phyloP scores from a whole-genome alignment of 2,329 filamentous ascomycete genomes.

The Ceratocystis alfenasii region DNA sequence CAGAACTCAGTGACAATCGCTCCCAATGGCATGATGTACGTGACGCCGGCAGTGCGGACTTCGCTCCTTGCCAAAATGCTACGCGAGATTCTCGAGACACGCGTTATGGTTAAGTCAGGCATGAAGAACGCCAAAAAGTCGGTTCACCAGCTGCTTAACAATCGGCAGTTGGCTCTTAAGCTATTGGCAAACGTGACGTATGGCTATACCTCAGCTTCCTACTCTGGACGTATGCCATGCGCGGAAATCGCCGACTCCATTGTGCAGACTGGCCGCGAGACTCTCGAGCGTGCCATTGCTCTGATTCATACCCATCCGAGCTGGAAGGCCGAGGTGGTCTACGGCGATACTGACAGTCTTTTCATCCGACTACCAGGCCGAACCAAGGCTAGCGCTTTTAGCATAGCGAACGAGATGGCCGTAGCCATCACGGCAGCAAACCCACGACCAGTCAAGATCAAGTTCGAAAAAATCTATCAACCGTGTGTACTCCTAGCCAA shows the following conservation, averaged over 20 bases:
- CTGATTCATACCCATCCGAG: constrained; percentile 75
- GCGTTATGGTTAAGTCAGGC: constrained; percentile 93
- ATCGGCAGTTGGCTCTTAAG: constrained; percentile 85
- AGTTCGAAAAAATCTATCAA: constrained; percentile 97
- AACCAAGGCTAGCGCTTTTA: constrained; percentile 77
- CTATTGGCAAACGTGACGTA: constrained; percentile 98
- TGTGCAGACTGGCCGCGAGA: constrained; percentile 90
- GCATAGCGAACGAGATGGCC: constrained; percentile 85
- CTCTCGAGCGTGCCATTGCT: constrained; percentile 83
- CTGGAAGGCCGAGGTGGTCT: constrained; percentile 95
- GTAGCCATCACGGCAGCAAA: constrained; percentile 79
- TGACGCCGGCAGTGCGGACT: constrained; percentile 71
- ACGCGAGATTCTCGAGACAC: constrained; percentile 84
- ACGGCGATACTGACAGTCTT: constrained; percentile 91
- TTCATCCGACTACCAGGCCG: constrained; percentile 84
- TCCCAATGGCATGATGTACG: constrained; percentile 95
- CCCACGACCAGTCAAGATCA: constrained; percentile 83
- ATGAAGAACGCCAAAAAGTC: constrained; percentile 41
- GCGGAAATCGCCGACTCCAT: constrained; percentile 97
- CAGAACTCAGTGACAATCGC: constrained; percentile 69
- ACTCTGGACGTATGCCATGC: constrained; percentile 95
- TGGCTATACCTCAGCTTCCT: constrained; percentile 91
- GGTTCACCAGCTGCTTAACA: constrained; percentile 72
- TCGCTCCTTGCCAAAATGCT: constrained; percentile 94
- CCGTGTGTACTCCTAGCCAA: constrained; percentile 90